Evolutionary conservation across 2,329 filamentous ascomycete species (phyloP), one percentile per base, ranked within the genome.

Genomic region (Mycosphaerelloides madeirae): DNA sequence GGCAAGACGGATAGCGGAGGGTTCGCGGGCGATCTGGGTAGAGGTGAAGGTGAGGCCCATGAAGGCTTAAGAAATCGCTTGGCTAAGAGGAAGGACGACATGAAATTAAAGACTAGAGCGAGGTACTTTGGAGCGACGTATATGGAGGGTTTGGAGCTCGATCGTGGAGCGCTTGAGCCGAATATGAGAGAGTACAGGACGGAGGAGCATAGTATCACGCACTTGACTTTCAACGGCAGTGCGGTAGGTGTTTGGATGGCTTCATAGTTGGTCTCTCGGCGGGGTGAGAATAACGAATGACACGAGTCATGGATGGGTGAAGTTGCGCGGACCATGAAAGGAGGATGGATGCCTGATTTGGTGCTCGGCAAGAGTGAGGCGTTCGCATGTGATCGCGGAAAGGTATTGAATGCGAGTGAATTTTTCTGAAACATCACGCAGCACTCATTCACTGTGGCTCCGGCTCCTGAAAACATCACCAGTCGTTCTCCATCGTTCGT

Each of bases 121-220:
- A 45, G 50, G 29, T 61, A 62, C 37, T 61, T 63, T 44, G 59
- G 59, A 9, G 48, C 39, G n/a, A 60, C 57, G 19, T 62, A 62
- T 41, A 46, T 50, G 32, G 36, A 50, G 29, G 54, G 46, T 12
- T 20, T 61, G 43, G 46, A 56, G 44, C 15, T 60, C 41, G 41
- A 39, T n/a, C 31, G 50, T 25, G 58, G 58, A 41, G 55, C 50
- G 18, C 29, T 62, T 14, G 59, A 61, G 51, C 58, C 59, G 31
- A 49, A 55, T 41, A 35, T 61, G 42, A 39, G 38, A 29, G 46
- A 37, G 3, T 62, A 59, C 49, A 47, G 42, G 43, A 57, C 48
- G 12, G 39, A 38, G 25, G 39, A 44, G 43, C 39, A 58, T 53
- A 44, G 29, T 15, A 47, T 59, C 12, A 54, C 48, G 28, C 55